These are phyloP conservation scores for Aspergillus awamori DNA, from an alignment of 2,329 filamentous ascomycete genomes.

Conservation along the genomic window DNA sequence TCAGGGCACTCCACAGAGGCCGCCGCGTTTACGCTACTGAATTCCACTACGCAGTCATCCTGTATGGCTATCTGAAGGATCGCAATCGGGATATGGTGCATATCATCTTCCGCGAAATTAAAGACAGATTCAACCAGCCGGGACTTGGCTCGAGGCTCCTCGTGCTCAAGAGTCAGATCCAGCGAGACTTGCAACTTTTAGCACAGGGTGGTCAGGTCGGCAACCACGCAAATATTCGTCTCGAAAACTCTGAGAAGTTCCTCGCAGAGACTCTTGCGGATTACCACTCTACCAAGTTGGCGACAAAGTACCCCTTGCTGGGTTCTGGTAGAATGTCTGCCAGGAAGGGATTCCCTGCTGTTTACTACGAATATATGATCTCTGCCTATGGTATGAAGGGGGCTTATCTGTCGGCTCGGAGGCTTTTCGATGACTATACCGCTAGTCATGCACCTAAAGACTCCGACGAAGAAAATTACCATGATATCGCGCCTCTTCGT, in stretches of 20 bases:
- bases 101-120: constrained; percentile 51
- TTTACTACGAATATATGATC: constrained; percentile 60
- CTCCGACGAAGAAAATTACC: constrained; percentile 14
- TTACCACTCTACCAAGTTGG: constrained; percentile 45
- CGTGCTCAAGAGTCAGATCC: constrained; percentile 38
- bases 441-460: constrained; percentile 13
- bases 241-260: constrained; percentile 41
- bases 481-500: constrained; percentile 52
- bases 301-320: constrained; percentile 46
- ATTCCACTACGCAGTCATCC: constrained; percentile 51
- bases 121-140: constrained; percentile 38
- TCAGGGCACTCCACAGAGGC: constrained; percentile 43
- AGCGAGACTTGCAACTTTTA: constrained; percentile 36
- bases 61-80: constrained; percentile 54
- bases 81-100: constrained; percentile 53
- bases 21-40: constrained; percentile 43
- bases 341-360: constrained; percentile 50
- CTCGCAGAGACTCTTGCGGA: constrained; percentile 43
- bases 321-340: constrained; percentile 36
- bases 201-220: constrained; percentile 16
- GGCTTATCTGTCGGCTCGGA: constrained; percentile 53
- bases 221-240: constrained; percentile 22
- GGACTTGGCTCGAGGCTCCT: constrained; percentile 40
- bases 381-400: constrained; percentile 55
- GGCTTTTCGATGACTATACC: constrained; percentile 60